Base-by-base conservation (phyloP, 225 moss, liverwort and hornwort species). In the Bryoerythrophyllum caledonicum region DNA sequence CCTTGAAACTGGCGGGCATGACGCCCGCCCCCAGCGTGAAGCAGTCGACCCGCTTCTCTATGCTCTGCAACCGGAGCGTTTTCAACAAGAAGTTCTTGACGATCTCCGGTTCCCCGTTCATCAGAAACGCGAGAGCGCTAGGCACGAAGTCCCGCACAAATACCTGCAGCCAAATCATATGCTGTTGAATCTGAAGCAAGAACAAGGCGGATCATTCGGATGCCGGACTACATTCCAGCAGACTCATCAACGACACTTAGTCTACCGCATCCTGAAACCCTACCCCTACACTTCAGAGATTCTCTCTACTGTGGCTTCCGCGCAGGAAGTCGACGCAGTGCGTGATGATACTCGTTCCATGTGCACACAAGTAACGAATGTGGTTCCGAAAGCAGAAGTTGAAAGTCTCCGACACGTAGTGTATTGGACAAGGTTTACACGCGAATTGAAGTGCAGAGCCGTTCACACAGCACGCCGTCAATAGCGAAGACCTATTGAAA, bases 1-100 rank as follows among this genome's bases (percentile, higher is more conserved):
- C 87, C 87, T 96, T 96, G 80, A 96, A 96, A 68, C 96, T 94
- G 38, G 96, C 96, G 19, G 94, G 96, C 96, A 96, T 96, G 21
- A 96, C 96, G 21, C 96, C 94, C 77, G 91, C 94, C 9, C 96
- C 96, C 60, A 96, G 76, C n/a, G 94, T 96, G 59, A 96, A 96
- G 78, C 94, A 96, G 60, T 96, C 96, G 52, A 96, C 92, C 6
- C 91, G 92, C 73, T 96, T 96, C 86, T 96, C 94, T 51, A 88
- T 89, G 9, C 91, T 82, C 60, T 96, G 94, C 48, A 96, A 91
- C 19, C 88, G 91, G 35, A 96, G 79, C n/a, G 96, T 89, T 83
- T 91, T 96, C 16, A 96, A 48, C 79, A 96, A 57, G 78, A 96
- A 94, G 44, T 91, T 94, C 56, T 83, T 93, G 37, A 96, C 96